These are phyloP conservation scores for Diaporthe sp. DNA, from an alignment of 2,329 filamentous ascomycete species.

Conservation along the genomic window DNA sequence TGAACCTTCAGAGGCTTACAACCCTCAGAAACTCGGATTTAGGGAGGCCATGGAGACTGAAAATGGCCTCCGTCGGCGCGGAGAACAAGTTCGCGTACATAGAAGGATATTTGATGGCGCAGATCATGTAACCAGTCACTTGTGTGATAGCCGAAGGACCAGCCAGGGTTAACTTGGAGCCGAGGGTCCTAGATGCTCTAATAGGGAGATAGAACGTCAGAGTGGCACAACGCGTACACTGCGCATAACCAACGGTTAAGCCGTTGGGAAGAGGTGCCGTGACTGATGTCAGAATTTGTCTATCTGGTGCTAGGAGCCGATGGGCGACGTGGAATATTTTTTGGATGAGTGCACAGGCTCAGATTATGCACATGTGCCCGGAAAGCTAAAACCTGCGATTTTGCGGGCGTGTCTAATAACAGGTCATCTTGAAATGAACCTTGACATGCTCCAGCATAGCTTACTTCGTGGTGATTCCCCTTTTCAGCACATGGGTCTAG, in stretches of 20 bases:
- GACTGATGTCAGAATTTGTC: not conserved
- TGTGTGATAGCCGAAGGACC: not conserved
- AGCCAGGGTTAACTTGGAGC: not conserved
- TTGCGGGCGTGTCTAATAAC: not conserved
- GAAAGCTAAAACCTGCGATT: not conserved
- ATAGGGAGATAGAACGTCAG: not conserved
- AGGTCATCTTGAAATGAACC: not conserved
- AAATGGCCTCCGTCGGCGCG: not conserved
- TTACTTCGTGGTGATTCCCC: not conserved
- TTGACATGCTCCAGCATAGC: not conserved
- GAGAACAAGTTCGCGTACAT: not conserved
- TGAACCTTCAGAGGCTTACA: not conserved
- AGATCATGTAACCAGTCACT: not conserved
- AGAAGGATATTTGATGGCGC: not conserved
- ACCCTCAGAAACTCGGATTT: not conserved
- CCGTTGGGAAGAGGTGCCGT: not conserved
- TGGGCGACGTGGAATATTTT: not conserved
- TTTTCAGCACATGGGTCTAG: not conserved
- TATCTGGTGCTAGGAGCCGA: not conserved
- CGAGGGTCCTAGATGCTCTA: not conserved
- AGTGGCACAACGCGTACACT: not conserved
- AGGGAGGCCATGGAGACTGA: not conserved
- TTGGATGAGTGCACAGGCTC: not conserved
- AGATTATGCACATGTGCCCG: not conserved
- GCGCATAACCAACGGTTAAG: not conserved